phyloP scores from a whole-genome alignment of 225 moss, liverwort and hornwort genomes.

The Pseudoscleropodium purum region DNA sequence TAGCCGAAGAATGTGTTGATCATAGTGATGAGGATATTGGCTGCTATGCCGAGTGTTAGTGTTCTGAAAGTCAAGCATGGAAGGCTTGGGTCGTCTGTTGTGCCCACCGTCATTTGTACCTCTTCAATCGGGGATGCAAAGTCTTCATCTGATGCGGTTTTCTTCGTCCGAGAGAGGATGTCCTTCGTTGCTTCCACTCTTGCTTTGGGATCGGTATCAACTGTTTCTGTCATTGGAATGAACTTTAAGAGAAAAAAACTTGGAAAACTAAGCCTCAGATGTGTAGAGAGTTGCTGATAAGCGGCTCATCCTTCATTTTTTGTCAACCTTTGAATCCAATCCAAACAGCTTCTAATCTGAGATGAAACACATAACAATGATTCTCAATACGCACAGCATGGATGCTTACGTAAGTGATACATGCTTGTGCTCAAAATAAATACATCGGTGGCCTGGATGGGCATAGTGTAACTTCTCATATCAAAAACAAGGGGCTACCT shows the following conservation, averaged over 20 bases:
- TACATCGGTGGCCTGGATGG: background rate
- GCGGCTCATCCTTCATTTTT: background rate
- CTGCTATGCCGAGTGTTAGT: conserved; percentile 13
- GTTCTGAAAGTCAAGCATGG: conserved; percentile 31
- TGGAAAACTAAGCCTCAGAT: background rate
- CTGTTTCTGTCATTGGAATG: conserved; percentile 12
- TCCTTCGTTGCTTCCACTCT: background rate
- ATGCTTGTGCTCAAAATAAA: background rate
- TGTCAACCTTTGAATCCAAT: background rate
- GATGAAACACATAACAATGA: background rate
- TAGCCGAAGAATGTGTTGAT: conserved; percentile 50
- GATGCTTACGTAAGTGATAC: background rate
- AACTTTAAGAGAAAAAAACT: background rate
- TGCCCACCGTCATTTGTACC: conserved; percentile 35
- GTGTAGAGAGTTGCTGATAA: background rate
- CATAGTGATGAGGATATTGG: conserved; percentile 24
- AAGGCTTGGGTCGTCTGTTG: conserved; percentile 29
- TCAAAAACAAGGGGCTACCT: background rate
- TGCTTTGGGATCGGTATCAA: background rate
- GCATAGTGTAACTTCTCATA: too few species aligned
- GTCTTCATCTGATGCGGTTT: background rate
- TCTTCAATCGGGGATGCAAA: conserved; percentile 23
- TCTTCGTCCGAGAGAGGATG: background rate
- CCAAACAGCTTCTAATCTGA: background rate
- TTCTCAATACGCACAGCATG: background rate